phyloP scores from a whole-genome alignment of 2,329 filamentous ascomycete species.

The Pseudogymnoascus sp. region DNA sequence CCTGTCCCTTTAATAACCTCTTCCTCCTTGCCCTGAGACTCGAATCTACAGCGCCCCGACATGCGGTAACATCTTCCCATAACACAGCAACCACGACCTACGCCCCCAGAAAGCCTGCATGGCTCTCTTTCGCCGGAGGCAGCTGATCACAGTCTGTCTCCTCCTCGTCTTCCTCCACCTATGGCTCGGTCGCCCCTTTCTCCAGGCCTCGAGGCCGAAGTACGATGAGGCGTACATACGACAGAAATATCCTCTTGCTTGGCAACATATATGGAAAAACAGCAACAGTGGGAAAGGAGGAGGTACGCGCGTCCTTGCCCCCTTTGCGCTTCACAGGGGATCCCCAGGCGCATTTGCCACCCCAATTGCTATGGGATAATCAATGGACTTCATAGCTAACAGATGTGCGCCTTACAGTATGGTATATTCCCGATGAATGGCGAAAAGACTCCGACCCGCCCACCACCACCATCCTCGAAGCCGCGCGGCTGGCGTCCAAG shows the following conservation, averaged over 20 bases:
- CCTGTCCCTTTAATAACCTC: not conserved
- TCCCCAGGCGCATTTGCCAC: not conserved
- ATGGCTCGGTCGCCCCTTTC: conserved; percentile 2
- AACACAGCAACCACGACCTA: not conserved
- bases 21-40: not conserved
- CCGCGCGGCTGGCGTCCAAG: conserved; percentile 21
- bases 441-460: conserved; percentile 12
- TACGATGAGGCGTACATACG: not conserved
- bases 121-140: not conserved
- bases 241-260: not conserved
- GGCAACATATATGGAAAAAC: not conserved
- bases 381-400: not conserved
- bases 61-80: not conserved
- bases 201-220: not conserved
- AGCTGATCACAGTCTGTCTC: not conserved
- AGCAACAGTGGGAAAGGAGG: conserved; percentile 2
- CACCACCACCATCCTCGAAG: conserved; percentile 22
- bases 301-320: not conserved
- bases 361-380: not conserved
- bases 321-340: not conserved
- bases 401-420: not conserved
- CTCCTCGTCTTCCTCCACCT: not conserved
- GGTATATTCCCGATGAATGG: conserved; percentile 10
- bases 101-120: not conserved
- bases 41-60: not conserved